Percentiles rank a stretch among this genome's conserved stretches.
Conservation (phyloP, 164 flowering plant genomes). For the Macadamia tetraphylla region DNA sequence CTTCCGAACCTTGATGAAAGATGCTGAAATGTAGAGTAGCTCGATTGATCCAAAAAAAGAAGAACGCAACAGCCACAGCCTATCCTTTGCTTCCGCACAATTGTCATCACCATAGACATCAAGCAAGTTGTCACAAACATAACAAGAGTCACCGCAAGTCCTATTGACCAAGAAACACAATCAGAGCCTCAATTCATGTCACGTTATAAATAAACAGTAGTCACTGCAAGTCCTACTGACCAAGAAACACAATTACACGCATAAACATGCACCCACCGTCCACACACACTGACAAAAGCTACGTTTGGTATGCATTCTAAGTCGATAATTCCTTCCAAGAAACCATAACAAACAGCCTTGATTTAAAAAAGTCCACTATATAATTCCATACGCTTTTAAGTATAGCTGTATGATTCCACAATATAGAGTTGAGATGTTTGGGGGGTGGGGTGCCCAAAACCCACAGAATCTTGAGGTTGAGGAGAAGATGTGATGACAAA, state of each 20-base stretch:
- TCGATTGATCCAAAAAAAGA: slow-evolving; percentile 59
- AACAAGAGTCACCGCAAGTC: slow-evolving; percentile 60
- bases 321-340: no score
- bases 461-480: no score
- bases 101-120: slow-evolving; percentile 50
- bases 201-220: slow-evolving; percentile 62
- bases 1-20: slow-evolving; percentile 45
- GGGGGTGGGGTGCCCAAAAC: no score
- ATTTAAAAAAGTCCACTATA: no score
- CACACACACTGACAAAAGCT: background rate
- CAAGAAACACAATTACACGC: slow-evolving; percentile 4
- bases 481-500: no score
- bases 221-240: slow-evolving; percentile 57
- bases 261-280: background rate
- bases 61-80: slow-evolving; percentile 25
- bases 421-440: no score
- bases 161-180: slow-evolving; percentile 28
- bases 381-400: no score
- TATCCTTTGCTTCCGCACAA: slow-evolving; percentile 50
- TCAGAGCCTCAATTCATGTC: background rate
- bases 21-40: slow-evolving; percentile 56
- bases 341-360: no score
- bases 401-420: no score
- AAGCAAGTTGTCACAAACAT: slow-evolving; percentile 72
- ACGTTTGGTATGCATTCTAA: no score